Base-by-base conservation (phyloP, 495 filamentous ascomycete genomes). In the Choiromyces venosus region DNA sequence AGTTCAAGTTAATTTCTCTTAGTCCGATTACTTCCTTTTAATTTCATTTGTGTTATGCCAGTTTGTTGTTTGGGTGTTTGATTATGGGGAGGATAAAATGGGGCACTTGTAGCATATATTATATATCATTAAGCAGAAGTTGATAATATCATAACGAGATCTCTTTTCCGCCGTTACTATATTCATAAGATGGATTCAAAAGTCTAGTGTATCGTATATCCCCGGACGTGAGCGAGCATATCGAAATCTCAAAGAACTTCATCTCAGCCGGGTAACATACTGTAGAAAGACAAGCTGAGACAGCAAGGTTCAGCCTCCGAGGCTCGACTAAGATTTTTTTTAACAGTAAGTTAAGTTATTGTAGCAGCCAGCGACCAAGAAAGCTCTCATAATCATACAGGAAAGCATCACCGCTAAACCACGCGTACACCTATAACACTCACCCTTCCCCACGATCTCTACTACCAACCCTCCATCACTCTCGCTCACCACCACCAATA, bases 401-500 rank as follows among this genome's bases (percentile, higher is more conserved):
- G 46, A 56, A 56, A 29, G 46, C n/a, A 56, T 25, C 52, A 29
- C 46, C 10, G n/a, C 46, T 56, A 56, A 56, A 38, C 29, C 40
- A 68, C 67, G n/a, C 67, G 29, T 68, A 67, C 38, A 37, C 36
- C 38, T 67, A 67, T 64, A 19, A 25, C 69, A 25, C 21, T 9
- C 38, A 6, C 33, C 69, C 37, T 29, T 29, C 72, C n/a, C 37
- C 37, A 36, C 52, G n/a, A 73, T 36, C 71, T 38, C 39, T 61
- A 38, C 40, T 14, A 9, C 37, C 37, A n/a, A 36, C 33, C 19
- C 64, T 37, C 35, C 65, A 37, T 35, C 68, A 39, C 36, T 37
- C 72, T 33, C 46, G 16, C 66, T 68, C 56, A 67, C 71, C 46
- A 68, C 36, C 19, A 16, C 25, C 25, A 61, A 61, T 61, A 61